Percentiles rank a stretch among this genome's conserved stretches.
phyloP scores from a whole-genome alignment of 495 filamentous ascomycete species.

The Gamarada debralockiae region DNA sequence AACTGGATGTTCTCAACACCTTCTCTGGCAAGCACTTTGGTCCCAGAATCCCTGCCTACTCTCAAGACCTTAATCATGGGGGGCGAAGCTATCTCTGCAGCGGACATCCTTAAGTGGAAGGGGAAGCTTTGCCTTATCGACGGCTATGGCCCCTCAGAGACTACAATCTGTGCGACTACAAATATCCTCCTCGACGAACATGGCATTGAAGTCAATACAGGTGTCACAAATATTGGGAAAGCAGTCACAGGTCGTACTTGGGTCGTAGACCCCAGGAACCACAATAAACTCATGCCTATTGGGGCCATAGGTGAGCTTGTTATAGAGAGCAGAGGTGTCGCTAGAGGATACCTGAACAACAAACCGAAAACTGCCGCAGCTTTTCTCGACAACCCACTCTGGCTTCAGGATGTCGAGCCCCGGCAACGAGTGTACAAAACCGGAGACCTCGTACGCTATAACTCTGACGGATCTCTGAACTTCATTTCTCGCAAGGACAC shows the following conservation, averaged over 20 bases:
- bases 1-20: slow-evolving; percentile 38
- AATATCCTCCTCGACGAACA: neutral
- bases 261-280: slow-evolving; percentile 53
- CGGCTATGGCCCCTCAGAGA: slow-evolving; percentile 52
- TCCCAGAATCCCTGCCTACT: slow-evolving; percentile 36
- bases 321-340: slow-evolving; percentile 56
- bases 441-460: slow-evolving; percentile 22
- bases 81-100: slow-evolving; percentile 50
- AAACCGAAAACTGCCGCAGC: slow-evolving; percentile 7
- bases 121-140: slow-evolving; percentile 46
- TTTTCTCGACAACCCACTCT: slow-evolving; percentile 27
- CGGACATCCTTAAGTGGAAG: slow-evolving; percentile 52
- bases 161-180: slow-evolving; percentile 23
- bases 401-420: slow-evolving; percentile 18
- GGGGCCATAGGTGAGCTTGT: slow-evolving; percentile 58
- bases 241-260: slow-evolving; percentile 40
- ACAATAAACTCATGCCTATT: slow-evolving; percentile 49
- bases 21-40: slow-evolving; percentile 38
- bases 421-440: slow-evolving; percentile 50
- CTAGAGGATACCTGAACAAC: slow-evolving; percentile 41
- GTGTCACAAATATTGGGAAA: slow-evolving; percentile 29
- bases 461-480: slow-evolving; percentile 39
- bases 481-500: slow-evolving; percentile 27
- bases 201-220: slow-evolving; percentile 2
- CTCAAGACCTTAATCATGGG: slow-evolving; percentile 44